phyloP scores from a whole-genome alignment of 2,329 filamentous ascomycete species.

The Raffaelea ambrosiae region DNA sequence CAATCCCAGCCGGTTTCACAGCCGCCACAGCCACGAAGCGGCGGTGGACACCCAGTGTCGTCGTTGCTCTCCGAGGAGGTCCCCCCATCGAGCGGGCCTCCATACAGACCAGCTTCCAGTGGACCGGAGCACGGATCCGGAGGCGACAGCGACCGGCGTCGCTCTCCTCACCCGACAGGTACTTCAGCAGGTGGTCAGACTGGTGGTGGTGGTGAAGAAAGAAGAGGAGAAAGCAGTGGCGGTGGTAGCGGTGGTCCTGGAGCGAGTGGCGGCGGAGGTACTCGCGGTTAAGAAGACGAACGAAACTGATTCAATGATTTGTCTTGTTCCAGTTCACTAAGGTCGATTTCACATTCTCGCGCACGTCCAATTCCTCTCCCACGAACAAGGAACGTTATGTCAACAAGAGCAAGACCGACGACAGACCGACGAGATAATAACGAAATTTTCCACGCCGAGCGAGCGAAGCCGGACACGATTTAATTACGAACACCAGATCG shows the following conservation, averaged over 20 bases:
- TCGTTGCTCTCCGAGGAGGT: conserved; percentile 34
- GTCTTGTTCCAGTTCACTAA: not conserved
- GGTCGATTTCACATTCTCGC: not conserved
- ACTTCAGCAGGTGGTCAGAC: not conserved
- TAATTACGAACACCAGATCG: not conserved
- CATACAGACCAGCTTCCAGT: conserved; percentile 14
- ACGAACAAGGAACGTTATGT: too few species aligned
- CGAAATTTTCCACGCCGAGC: too few species aligned
- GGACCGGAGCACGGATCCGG: conserved; percentile 8
- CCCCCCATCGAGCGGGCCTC: conserved; percentile 15
- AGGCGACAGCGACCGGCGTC: conserved; percentile 21
- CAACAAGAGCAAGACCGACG: too few species aligned
- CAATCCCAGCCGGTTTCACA: conserved; percentile 9
- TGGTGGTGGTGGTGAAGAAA: not conserved
- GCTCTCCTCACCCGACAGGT: conserved; percentile 16
- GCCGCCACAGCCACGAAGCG: conserved; percentile 19
- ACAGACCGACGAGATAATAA: too few species aligned
- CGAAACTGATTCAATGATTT: not conserved
- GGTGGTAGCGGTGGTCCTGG: too few species aligned
- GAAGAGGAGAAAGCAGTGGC: not conserved
- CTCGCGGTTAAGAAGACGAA: not conserved
- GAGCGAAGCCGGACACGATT: not conserved
- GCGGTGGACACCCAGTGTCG: conserved; percentile 32
- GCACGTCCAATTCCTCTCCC: too few species aligned
- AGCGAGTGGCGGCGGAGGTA: too few species aligned